Conservation (phyloP, 805 yeast species). For the Maudiozyma serrabonitensis region DNA sequence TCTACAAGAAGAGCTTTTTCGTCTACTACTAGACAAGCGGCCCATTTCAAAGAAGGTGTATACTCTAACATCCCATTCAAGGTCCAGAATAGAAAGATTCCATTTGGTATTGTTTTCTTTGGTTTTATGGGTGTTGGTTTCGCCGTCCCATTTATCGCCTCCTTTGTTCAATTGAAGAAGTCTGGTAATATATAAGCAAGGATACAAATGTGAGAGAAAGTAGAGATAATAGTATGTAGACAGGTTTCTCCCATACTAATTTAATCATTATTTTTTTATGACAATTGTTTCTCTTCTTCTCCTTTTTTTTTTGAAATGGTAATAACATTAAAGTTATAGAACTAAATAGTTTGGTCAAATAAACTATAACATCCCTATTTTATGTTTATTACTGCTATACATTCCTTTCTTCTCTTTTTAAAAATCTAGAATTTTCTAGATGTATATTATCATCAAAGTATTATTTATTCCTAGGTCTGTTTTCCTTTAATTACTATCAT, state of each 20-base stretch:
- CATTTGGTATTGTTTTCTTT: slow-evolving; percentile 75
- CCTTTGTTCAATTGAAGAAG: slow-evolving; percentile 79
- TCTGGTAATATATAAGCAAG: slow-evolving; percentile 39
- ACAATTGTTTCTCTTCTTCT: too few species aligned
- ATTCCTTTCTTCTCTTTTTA: too few species aligned
- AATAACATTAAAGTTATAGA: background rate
- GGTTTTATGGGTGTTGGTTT: slow-evolving; percentile 65
- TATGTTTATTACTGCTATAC: too few species aligned
- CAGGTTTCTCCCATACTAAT: too few species aligned
- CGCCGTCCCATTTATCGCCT: slow-evolving; percentile 69
- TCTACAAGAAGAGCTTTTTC: slow-evolving; percentile 41
- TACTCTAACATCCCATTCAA: slow-evolving; percentile 91
- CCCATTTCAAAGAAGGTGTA: slow-evolving; percentile 69
- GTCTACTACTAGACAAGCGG: slow-evolving; percentile 34
- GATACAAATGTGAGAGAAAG: background rate
- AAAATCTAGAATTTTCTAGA: background rate
- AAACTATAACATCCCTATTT: too few species aligned
- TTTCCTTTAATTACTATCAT: background rate
- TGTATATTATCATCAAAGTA: background rate
- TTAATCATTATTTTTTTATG: too few species aligned
- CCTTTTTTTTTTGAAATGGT: background rate
- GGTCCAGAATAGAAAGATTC: slow-evolving; percentile 88
- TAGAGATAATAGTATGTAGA: too few species aligned
- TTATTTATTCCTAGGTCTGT: background rate
- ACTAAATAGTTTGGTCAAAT: too few species aligned